Percentiles rank a stretch among this genome's conserved stretches.
phyloP scores from a whole-genome alignment of 2,329 filamentous ascomycete species.

The Penicillium nordicum region DNA sequence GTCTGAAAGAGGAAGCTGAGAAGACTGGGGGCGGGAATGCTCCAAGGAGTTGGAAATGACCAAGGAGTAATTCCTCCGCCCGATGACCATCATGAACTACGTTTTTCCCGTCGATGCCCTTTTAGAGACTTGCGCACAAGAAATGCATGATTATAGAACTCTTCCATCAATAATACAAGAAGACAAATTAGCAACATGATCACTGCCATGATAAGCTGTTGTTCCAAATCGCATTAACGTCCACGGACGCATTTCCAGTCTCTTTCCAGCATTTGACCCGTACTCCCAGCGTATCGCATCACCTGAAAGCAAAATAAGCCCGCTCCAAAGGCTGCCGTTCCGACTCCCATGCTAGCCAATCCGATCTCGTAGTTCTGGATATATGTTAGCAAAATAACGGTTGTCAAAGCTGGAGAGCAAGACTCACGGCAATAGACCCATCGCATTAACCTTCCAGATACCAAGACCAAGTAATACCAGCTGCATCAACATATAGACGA shows the following conservation, averaged over 20 bases:
- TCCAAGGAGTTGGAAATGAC: constrained; percentile 1
- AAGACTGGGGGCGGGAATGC: constrained; percentile 1
- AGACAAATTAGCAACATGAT: background rate
- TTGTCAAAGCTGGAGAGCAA: background rate
- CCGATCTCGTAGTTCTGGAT: constrained; percentile 83
- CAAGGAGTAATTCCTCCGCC: background rate
- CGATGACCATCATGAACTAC: background rate
- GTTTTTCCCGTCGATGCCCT: background rate
- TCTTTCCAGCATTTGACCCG: background rate
- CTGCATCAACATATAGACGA: constrained; percentile 85
- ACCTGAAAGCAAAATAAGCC: constrained; percentile 58
- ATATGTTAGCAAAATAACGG: constrained; percentile 10
- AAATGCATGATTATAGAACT: background rate
- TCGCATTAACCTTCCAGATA: constrained; percentile 93
- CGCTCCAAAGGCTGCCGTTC: constrained; percentile 66
- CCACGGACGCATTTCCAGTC: background rate
- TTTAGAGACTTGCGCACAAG: background rate
- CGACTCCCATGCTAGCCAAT: constrained; percentile 95
- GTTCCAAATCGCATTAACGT: background rate
- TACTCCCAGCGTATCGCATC: constrained; percentile 4
- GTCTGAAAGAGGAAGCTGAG: constrained; percentile 27
- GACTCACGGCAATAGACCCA: constrained; percentile 87
- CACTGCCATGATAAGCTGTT: background rate
- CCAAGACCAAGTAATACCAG: constrained; percentile 77
- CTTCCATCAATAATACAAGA: background rate